These are phyloP conservation scores for Pythium diclinum DNA, from an alignment of 352 stramenopile genomes.

Conservation along the genomic window DNA sequence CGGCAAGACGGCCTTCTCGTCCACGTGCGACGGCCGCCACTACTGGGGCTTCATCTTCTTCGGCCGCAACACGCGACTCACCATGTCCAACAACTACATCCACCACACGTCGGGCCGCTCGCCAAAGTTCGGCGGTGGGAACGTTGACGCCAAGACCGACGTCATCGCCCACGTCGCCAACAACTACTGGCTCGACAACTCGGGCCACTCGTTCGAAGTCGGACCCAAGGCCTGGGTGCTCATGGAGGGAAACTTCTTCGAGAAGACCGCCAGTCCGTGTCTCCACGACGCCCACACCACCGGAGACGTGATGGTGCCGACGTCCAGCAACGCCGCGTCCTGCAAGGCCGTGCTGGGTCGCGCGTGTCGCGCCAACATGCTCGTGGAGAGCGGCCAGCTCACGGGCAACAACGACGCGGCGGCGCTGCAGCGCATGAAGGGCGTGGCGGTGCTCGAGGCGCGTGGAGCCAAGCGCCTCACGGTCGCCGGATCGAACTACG, in stretches of 20 bases:
- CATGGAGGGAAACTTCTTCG: slow-evolving; percentile 43
- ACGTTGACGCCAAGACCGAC: not conserved
- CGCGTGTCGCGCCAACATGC: too few species aligned
- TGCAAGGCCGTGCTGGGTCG: too few species aligned
- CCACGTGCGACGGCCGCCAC: slow-evolving; percentile 45
- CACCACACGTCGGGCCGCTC: slow-evolving; percentile 37
- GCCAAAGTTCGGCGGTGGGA: slow-evolving; percentile 29
- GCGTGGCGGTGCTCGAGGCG: too few species aligned
- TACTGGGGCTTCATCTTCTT: slow-evolving; percentile 45
- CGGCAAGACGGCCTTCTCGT: slow-evolving; percentile 37
- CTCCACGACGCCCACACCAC: too few species aligned
- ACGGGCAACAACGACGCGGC: too few species aligned
- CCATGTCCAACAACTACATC: slow-evolving; percentile 38
- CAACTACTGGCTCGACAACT: slow-evolving; percentile 47
- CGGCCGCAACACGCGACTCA: slow-evolving; percentile 29
- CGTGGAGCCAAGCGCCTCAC: too few species aligned
- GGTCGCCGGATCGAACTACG: too few species aligned
- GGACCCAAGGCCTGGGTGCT: slow-evolving; percentile 34
- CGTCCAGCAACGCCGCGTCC: too few species aligned
- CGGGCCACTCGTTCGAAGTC: slow-evolving; percentile 39
- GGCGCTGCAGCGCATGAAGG: too few species aligned
- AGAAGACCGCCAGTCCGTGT: too few species aligned
- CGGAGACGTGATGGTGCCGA: too few species aligned
- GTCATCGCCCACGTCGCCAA: slow-evolving; percentile 34
- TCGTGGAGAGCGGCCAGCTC: too few species aligned